A percentile compares a stretch with the other conserved stretches of the same genome.
Evolutionary conservation across 176 grass and related monocot genomes (phyloP).

Genomic region (Eragrostis nindensis): DNA sequence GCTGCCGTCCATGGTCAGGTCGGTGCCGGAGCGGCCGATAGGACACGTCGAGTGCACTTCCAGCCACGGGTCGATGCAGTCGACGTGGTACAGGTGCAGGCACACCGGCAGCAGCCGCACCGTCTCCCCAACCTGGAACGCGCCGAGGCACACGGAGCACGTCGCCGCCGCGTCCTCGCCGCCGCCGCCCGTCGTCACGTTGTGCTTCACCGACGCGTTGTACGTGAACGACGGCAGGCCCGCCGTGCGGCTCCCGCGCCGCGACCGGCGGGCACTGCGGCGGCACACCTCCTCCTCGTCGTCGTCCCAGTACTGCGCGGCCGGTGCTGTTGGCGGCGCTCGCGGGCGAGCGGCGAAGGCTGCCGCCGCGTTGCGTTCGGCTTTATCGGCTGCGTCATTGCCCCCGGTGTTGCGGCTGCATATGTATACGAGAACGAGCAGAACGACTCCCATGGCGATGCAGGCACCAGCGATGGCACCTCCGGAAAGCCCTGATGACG

Average conservation of each 20-base stretch:
- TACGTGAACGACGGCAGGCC: conserved; percentile 36
- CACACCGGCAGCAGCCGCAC: conserved; percentile 46
- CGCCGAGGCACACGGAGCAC: conserved; percentile 58
- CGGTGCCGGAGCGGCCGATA: conserved; percentile 34
- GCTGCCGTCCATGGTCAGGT: background rate
- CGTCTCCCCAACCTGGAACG: conserved; percentile 38
- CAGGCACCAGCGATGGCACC: conserved; percentile 8
- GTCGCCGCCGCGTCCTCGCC: conserved; percentile 1
- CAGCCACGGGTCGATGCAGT: conserved; percentile 59
- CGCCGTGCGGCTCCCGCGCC: conserved; percentile 3
- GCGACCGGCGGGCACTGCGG: background rate
- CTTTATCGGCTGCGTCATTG: background rate
- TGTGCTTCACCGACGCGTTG: conserved; percentile 25
- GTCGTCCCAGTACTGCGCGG: background rate
- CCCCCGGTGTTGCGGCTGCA: conserved; percentile 12
- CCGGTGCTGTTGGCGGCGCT: too few species aligned
- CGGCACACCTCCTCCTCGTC: background rate
- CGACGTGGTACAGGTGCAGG: conserved; percentile 49
- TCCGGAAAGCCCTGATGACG: background rate
- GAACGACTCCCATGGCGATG: background rate
- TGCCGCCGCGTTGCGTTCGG: background rate
- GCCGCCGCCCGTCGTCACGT: background rate
- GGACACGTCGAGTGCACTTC: conserved; percentile 53
- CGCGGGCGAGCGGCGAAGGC: background rate
- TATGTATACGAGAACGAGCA: background rate